Evolutionary conservation across 169 alveolate species (phyloP).

Genomic region (Cryptosporidium andersoni): DNA sequence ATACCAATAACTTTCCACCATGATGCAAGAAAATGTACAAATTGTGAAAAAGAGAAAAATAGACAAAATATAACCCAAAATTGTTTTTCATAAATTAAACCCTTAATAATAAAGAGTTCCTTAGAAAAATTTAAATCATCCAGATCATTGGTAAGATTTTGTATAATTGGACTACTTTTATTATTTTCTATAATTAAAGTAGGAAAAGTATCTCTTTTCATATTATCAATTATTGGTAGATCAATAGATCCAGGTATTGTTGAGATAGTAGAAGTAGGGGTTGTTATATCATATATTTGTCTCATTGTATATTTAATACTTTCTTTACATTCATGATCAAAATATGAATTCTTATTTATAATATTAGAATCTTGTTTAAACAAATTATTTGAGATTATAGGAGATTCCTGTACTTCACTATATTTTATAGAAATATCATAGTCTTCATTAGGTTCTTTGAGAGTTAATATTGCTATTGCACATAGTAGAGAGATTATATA

Average conservation of each 20-base stretch:
- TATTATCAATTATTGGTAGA: too few species aligned
- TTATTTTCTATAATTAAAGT: too few species aligned
- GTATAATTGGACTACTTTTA: too few species aligned
- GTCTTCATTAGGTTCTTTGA: constrained; percentile 36
- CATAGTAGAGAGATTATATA: constrained; percentile 1
- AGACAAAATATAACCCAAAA: constrained; percentile 67
- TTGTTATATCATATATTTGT: background rate
- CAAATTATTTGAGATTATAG: background rate
- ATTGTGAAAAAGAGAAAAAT: constrained; percentile 52
- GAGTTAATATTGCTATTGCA: constrained; percentile 11
- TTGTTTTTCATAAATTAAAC: constrained; percentile 11
- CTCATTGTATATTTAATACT: background rate
- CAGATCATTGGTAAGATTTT: too few species aligned
- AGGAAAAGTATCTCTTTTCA: too few species aligned
- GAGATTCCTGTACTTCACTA: background rate
- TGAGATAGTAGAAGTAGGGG: too few species aligned
- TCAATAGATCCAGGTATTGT: too few species aligned
- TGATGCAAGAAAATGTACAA: constrained; percentile 53
- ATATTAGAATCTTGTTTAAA: background rate
- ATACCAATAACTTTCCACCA: constrained; percentile 71
- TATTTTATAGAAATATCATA: too few species aligned
- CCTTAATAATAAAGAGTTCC: too few species aligned
- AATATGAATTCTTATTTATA: background rate
- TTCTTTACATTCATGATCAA: background rate
- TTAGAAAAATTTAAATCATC: too few species aligned